Evolutionary conservation across 345 rosid species (phyloP), one percentile per base, ranked within the genome.

Genomic region (Noccaea caerulescens): DNA sequence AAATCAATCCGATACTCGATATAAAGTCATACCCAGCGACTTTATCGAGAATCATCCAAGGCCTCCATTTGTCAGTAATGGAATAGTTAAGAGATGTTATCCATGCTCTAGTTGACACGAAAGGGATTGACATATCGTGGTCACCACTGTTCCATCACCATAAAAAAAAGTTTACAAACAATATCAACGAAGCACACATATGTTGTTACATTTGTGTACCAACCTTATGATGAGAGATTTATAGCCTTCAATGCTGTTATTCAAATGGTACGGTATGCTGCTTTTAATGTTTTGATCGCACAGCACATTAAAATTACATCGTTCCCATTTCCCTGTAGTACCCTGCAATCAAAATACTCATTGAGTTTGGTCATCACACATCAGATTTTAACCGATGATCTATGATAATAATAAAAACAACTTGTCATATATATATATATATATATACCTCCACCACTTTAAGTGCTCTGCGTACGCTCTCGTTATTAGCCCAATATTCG

Each of bases 81-180:
- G 86, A 69, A 69, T 83, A 82, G 78, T 81, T 83, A 7, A 85
- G 80, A 1, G 83, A 67, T 72, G 76, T 62, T 58, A 83, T 83
- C 88, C 92, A 87, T 6, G 75, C 86, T 80, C 84, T 81, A 42
- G 92, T 85, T 42, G 80, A 86, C 64, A 78, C 5, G 64, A 69
- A 84, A 1, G 89, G 83, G 13, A 85, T 54, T 0, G 11, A 0
- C 79, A 83, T 41, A 72, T 87, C 92, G 43, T 79, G 92, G 52
- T 87, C 89, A 1, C 92, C 87, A 23, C 89, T 87, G 80, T 66
- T 33, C 6, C 52, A 34, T 10, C 52, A 34, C 54, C 46, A 25
- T 13, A 58, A 63, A 20, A 18, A 16, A 57, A 36, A 5, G 45
- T 23, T 51, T 45, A 16, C 36, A 10, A 57, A 56, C 43, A 4